phyloP scores from a whole-genome alignment of 1,284 basidiomycete genomes.

The Schizophyllum amplum region DNA sequence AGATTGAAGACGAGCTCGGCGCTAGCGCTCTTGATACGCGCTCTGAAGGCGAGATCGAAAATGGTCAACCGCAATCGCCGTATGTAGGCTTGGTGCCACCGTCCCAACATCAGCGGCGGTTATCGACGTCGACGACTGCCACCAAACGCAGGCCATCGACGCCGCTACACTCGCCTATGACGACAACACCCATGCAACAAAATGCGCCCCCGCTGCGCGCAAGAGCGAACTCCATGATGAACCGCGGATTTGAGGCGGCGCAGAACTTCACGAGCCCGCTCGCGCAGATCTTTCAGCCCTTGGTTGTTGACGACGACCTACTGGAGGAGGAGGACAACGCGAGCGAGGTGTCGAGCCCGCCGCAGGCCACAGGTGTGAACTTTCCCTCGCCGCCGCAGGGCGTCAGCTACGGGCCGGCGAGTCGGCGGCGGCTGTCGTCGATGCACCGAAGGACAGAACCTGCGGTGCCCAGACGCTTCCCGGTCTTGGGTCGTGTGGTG shows the following conservation, averaged over 20 bases:
- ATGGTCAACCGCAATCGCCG: constrained; percentile 17
- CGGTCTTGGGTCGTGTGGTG: constrained; percentile 9
- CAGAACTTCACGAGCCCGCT: constrained; percentile 52
- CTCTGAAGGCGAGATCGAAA: neutral
- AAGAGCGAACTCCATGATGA: constrained; percentile 40
- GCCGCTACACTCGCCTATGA: constrained; percentile 13
- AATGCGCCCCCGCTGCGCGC: constrained; percentile 25
- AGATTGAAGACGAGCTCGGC: constrained; percentile 65
- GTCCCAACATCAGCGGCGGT: constrained; percentile 11
- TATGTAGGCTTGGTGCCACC: constrained; percentile 11
- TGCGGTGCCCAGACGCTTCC: constrained; percentile 17
- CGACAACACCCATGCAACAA: constrained; percentile 10
- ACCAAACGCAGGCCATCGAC: neutral
- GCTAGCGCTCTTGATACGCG: constrained; percentile 49
- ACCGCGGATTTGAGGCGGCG: no score
- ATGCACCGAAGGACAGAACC: constrained; percentile 21
- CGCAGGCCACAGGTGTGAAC: neutral
- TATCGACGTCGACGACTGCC: neutral
- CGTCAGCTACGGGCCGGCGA: constrained; percentile 54
- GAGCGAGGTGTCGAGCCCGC: neutral
- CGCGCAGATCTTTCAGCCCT: constrained; percentile 64
- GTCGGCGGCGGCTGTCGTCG: constrained; percentile 47
- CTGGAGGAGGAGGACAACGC: neutral
- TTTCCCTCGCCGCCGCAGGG: constrained; percentile 13
- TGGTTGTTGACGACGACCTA: constrained; percentile 40